Percentiles rank a stretch among this genome's conserved stretches.
These are phyloP conservation scores for Excoecaria cochinchinensis DNA, from an alignment of 345 rosid species.

Conservation along the genomic window DNA sequence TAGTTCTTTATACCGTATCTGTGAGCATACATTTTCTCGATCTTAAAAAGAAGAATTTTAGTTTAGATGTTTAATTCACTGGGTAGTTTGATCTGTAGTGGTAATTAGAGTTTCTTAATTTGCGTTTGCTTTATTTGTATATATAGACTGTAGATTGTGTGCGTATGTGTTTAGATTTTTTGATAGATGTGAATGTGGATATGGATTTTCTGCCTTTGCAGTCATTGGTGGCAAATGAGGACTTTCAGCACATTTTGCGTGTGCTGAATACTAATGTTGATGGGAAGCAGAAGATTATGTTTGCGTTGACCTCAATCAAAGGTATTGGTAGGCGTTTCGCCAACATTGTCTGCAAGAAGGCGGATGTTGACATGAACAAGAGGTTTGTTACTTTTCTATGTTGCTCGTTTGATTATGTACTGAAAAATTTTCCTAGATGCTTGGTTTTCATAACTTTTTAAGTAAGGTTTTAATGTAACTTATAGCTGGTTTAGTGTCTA, in stretches of 20 bases:
- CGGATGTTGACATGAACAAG: constrained; percentile 95
- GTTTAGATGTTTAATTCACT: neutral
- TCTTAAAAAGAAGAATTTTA: neutral
- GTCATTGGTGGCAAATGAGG: constrained; percentile 86
- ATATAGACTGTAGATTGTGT: neutral
- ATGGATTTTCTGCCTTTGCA: constrained; percentile 17
- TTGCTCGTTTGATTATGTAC: neutral
- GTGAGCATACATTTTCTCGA: neutral
- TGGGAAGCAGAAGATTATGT: constrained; percentile 88
- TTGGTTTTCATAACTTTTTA: neutral
- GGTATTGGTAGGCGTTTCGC: constrained; percentile 90
- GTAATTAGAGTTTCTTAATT: neutral
- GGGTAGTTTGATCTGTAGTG: neutral
- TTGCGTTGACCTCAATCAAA: constrained; percentile 86
- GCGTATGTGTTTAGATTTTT: neutral
- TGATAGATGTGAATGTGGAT: neutral
- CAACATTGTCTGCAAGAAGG: constrained; percentile 94
- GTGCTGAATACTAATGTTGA: constrained; percentile 88
- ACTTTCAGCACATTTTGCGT: constrained; percentile 89
- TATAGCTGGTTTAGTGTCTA: no score
- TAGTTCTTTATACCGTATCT: no score
- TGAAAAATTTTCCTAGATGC: neutral
- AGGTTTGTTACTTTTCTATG: constrained; percentile 37
- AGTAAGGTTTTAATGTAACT: no score
- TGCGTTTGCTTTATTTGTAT: neutral